Base-by-base conservation (phyloP, 495 filamentous ascomycete genomes). In the Xylaria palmicola region DNA sequence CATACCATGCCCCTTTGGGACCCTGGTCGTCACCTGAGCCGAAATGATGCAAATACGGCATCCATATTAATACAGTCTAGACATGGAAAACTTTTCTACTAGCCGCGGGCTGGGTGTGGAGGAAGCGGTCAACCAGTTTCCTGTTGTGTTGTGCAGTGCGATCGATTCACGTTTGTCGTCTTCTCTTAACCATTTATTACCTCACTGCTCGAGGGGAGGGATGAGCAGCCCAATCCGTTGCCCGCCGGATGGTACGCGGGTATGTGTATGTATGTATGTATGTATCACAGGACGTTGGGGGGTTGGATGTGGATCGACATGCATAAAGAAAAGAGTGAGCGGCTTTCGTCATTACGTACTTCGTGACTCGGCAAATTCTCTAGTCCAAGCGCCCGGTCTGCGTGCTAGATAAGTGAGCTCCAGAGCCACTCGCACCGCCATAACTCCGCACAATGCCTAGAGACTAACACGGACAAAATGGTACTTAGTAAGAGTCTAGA, bases 21-120 rank as follows among this genome's bases (percentile, higher is more conserved):
- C 24, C 49, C 20, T 37, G 20, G 55, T 44, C 55, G 43, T 58
- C 55, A 58, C 55, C 55, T 58, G 55, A 48, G 55, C 55, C 55
- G 22, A 29, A 58, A 39, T 47, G 26, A 17, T 37, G 54, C 43
- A 37, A 37, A 20, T 22, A 32, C 30, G 22, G 36, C 4, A 54
- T 27, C 39, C 34, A 54, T 29, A 22, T n/a, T n/a, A 13, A 12
- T 24, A 37, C 52, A 43, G n/a, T 43, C 24, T 34, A 43, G 36
- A 55, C 52, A 26, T 8, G 29, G 52, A 55, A 55, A 43, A 30
- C 52, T 55, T 55, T 55, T 55, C 36, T 6, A 40, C 15, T n/a
- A 6, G 13, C n/a, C 17, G 13, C n/a, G 12, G 13, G 39, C 26
- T 48, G 15, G 5, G 37, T 5, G 39, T 56, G 15, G 2, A 26